Percentiles rank a stretch among this genome's conserved stretches.
phyloP scores from a whole-genome alignment of 108 stramenopile species.

The Conticribra weissflogii region DNA sequence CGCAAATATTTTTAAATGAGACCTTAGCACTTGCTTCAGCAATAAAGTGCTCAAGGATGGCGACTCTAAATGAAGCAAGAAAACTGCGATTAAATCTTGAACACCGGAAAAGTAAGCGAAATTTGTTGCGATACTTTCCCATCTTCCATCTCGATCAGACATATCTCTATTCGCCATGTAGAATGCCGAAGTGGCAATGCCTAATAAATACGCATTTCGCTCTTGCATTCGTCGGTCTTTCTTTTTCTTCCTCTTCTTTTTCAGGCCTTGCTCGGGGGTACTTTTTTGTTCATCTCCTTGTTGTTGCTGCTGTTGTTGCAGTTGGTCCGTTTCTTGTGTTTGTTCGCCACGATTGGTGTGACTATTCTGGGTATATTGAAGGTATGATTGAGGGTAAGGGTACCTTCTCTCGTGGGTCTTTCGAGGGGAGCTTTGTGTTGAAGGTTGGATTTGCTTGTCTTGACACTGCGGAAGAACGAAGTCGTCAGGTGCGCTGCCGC shows the following conservation, averaged over 20 bases:
- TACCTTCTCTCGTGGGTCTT: not conserved
- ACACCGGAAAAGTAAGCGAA: conserved; percentile 11
- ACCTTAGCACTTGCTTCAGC: not conserved
- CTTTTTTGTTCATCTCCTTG: not conserved
- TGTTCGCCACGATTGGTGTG: too few relatives aligned
- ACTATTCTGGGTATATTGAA: conserved; percentile 1
- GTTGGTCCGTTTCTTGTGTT: not conserved
- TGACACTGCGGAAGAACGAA: too few relatives aligned
- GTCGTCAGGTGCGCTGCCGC: too few relatives aligned
- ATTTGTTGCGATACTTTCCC: too few relatives aligned
- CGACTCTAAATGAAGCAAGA: conserved; percentile 29
- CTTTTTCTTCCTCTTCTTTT: not conserved
- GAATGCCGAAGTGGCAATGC: too few relatives aligned
- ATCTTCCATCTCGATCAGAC: too few relatives aligned
- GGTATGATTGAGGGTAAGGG: conserved; percentile 5
- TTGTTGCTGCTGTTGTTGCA: conserved; percentile 2
- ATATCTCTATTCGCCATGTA: too few relatives aligned
- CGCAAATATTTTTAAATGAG: not conserved
- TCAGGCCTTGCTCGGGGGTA: not conserved
- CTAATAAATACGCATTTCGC: too few relatives aligned
- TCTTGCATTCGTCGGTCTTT: conserved; percentile 26
- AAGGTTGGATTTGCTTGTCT: not conserved
- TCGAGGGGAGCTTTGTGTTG: not conserved
- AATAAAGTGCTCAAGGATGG: conserved; percentile 19
- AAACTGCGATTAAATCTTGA: conserved; percentile 30